phyloP scores from a whole-genome alignment of 208 protist genomes.

The Phytomonas sp. region DNA sequence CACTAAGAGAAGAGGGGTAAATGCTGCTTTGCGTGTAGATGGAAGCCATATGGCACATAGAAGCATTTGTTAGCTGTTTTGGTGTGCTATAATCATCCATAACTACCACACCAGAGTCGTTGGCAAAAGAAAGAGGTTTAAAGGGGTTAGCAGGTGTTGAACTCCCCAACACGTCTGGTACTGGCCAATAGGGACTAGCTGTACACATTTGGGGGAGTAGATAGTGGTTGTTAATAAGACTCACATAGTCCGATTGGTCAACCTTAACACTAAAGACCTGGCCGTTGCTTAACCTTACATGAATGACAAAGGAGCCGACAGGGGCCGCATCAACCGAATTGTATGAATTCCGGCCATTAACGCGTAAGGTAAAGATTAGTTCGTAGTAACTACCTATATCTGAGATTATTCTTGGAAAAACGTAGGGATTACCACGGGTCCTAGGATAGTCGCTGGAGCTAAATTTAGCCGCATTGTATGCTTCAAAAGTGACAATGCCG shows the following conservation, averaged over 20 bases:
- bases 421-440: slow-evolving; percentile 5
- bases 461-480: slow-evolving; percentile 18
- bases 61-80: slow-evolving; percentile 11
- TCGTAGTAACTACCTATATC: slow-evolving; percentile 23
- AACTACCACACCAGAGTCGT: slow-evolving; percentile 4
- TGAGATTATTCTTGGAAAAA: slow-evolving; percentile 34
- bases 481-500: slow-evolving; percentile 46
- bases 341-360: slow-evolving; percentile 31
- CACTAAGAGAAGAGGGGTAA: slow-evolving; percentile 16
- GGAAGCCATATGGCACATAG: slow-evolving; percentile 9
- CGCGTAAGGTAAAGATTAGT: slow-evolving; percentile 51
- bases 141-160: slow-evolving; percentile 60
- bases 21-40: background rate
- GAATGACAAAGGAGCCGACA: slow-evolving; percentile 41
- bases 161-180: slow-evolving; percentile 55
- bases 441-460: background rate
- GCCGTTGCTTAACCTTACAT: slow-evolving; percentile 28
- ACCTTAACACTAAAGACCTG: slow-evolving; percentile 43
- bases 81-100: slow-evolving; percentile 23
- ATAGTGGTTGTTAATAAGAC: slow-evolving; percentile 49
- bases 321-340: slow-evolving; percentile 29
- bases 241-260: slow-evolving; percentile 71
- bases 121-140: slow-evolving; percentile 21
- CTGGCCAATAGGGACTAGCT: slow-evolving; percentile 73
- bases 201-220: slow-evolving; percentile 40